These are phyloP conservation scores for Oryza punctata DNA, from an alignment of 176 grass and related monocot genomes.

Conservation along the genomic window DNA sequence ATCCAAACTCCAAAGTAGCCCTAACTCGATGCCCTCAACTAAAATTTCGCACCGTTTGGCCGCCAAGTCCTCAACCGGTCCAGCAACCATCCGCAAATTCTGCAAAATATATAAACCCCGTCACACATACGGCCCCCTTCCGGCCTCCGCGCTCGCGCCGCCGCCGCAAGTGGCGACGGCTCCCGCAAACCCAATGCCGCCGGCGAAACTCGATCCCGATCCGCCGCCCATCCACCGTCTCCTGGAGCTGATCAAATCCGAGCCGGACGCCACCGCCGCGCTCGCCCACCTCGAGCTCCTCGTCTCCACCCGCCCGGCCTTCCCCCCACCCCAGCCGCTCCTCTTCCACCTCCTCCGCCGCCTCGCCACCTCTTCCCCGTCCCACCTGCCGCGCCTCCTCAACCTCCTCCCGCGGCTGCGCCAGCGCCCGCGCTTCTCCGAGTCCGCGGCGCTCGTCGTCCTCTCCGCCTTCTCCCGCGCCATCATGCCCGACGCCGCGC, in stretches of 20 bases:
- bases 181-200: conserved; percentile 9
- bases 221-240: conserved; percentile 53
- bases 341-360: conserved; percentile 83
- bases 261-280: conserved; percentile 51
- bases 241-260: conserved; percentile 61
- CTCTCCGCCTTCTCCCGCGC: conserved; percentile 88
- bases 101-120: neutral
- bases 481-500: conserved; percentile 67
- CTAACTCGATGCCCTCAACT: too few relatives aligned
- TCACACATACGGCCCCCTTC: too few relatives aligned
- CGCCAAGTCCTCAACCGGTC: too few relatives aligned
- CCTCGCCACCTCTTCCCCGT: conserved; percentile 53
- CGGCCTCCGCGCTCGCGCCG: neutral
- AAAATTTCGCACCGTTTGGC: too few relatives aligned
- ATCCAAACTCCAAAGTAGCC: too few relatives aligned
- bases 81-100: neutral
- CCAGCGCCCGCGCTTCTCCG: conserved; percentile 63
- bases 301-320: conserved; percentile 44
- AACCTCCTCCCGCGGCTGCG: conserved; percentile 45
- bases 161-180: conserved; percentile 10
- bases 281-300: conserved; percentile 68
- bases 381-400: conserved; percentile 52
- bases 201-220: conserved; percentile 31
- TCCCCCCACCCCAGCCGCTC: conserved; percentile 57
- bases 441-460: conserved; percentile 60